Percentiles rank a stretch among this genome's conserved stretches.
phyloP scores from a whole-genome alignment of 148 eudicot species.

The Agrostemma githago region DNA sequence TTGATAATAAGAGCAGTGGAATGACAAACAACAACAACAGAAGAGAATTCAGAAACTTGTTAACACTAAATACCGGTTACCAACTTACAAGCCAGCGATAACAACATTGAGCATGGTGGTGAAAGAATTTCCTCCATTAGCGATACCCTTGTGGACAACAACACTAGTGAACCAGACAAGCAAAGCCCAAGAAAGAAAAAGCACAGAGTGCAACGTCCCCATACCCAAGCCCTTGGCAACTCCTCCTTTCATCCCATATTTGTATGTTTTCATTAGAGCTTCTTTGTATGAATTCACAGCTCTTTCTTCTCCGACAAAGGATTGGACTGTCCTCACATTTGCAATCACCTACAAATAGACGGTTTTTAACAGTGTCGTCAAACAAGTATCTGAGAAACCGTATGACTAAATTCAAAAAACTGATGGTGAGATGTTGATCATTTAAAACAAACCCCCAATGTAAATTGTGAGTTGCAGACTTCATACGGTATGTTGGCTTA shows the following conservation, averaged over 20 bases:
- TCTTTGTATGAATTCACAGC: constrained; percentile 62
- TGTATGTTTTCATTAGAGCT: constrained; percentile 64
- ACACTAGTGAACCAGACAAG: constrained; percentile 96
- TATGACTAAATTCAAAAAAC: background rate
- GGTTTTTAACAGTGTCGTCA: background rate
- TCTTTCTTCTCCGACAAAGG: constrained; percentile 88
- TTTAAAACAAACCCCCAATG: background rate
- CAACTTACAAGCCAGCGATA: constrained; percentile 88
- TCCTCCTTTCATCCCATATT: constrained; percentile 85
- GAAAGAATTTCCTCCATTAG: constrained; percentile 93
- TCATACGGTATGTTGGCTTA: background rate
- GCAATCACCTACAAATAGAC: constrained; percentile 62
- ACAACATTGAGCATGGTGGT: constrained; percentile 99
- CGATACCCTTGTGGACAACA: constrained; percentile 75
- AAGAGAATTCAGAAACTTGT: background rate
- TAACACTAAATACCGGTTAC: background rate
- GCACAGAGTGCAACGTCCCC: constrained; percentile 79
- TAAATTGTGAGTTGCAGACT: background rate
- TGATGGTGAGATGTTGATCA: background rate
- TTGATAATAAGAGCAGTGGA: background rate
- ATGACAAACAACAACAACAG: background rate
- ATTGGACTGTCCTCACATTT: constrained; percentile 94
- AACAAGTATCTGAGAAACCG: background rate
- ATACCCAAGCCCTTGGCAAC: constrained; percentile 91
- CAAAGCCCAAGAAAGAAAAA: constrained; percentile 93